These are phyloP conservation scores for Hortiboletus flavorubellus DNA, from an alignment of 768 basidiomycete species.

Conservation along the genomic window DNA sequence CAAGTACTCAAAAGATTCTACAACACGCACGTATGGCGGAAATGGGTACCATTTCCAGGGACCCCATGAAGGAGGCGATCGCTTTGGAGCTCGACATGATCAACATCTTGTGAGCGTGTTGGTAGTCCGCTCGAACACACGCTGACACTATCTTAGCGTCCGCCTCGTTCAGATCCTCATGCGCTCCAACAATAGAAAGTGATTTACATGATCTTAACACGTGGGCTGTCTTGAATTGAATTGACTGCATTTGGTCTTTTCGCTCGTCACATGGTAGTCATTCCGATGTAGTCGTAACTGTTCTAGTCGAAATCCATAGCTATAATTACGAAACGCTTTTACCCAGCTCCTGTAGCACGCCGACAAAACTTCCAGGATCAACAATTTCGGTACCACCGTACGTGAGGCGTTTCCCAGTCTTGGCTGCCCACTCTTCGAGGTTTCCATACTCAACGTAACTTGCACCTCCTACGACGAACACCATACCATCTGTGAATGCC, in stretches of 20 bases:
- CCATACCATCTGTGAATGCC: slow-evolving; percentile 85
- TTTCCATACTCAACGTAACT: slow-evolving; percentile 98
- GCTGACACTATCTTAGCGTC: slow-evolving; percentile 44
- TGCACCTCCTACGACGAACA: slow-evolving; percentile 95
- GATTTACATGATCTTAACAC: slow-evolving; percentile 23
- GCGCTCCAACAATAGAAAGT: slow-evolving; percentile 55
- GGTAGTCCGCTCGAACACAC: background rate
- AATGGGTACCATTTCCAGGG: slow-evolving; percentile 58
- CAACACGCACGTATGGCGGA: slow-evolving; percentile 73
- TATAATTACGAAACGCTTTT: slow-evolving; percentile 33
- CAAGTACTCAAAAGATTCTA: slow-evolving; percentile 78
- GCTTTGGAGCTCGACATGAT: slow-evolving; percentile 82
- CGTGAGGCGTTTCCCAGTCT: slow-evolving; percentile 79
- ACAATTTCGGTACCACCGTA: slow-evolving; percentile 97
- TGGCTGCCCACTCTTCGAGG: slow-evolving; percentile 86
- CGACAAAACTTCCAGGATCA: slow-evolving; percentile 83
- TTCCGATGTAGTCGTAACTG: background rate
- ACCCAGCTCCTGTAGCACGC: slow-evolving; percentile 63
- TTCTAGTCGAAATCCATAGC: slow-evolving; percentile 37
- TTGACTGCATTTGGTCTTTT: background rate
- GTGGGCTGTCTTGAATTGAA: background rate
- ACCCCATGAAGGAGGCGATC: slow-evolving; percentile 77
- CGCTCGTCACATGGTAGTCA: slow-evolving; percentile 15
- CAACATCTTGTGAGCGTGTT: slow-evolving; percentile 71
- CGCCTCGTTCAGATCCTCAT: slow-evolving; percentile 78